Evolutionary conservation across 768 basidiomycete species (phyloP), one percentile per base, ranked within the genome.

Genomic region (Leccinum variicolor): DNA sequence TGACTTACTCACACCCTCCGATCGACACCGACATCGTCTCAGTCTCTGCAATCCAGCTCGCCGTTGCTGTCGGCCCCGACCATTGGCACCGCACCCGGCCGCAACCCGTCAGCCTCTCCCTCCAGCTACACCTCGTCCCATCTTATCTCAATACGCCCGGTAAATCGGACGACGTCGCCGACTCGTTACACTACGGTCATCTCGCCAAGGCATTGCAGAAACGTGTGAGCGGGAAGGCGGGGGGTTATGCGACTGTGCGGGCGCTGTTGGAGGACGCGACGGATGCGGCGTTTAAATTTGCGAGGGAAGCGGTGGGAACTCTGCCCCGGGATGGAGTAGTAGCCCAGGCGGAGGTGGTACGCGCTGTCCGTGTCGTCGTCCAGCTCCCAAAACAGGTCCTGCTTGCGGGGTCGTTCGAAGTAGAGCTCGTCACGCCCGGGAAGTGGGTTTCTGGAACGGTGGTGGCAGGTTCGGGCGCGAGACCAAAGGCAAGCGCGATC

Each of bases 121-220:
- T 89, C 29, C 62, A 65, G 9, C 65, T 81, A 53, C 75, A 82
- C 55, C 73, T 84, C 2, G 48, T 65, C 19, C 68, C 73, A 0
- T 64, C 71, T 2, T 79, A 76, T 59, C 75, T 90, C 55, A 60
- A 76, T 11, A 51, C 62, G 0, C 77, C 84, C 0, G 84, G 79
- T 0, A 52, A 62, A 25, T 74, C 78, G 0, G 85, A 87, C 68
- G 67, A 83, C 60, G 80, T 88, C 15, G 56, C 67, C 0, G 77
- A 85, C 56, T 83, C 84, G 0, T 71, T 90, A 6, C 82, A 90
- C 69, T 90, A 91, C 64, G 84, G 85, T 4, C 75, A 81, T 26
- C 77, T 90, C 28, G 73, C 79, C 23, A 86, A 86, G 63, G 67
- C 69, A 0, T 72, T 84, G 53, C 69, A 69, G n/a, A 58, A 23